Evolutionary conservation across 371 early-diverging fungal genomes (phyloP).

Genomic region (Actinomucor elegans): DNA sequence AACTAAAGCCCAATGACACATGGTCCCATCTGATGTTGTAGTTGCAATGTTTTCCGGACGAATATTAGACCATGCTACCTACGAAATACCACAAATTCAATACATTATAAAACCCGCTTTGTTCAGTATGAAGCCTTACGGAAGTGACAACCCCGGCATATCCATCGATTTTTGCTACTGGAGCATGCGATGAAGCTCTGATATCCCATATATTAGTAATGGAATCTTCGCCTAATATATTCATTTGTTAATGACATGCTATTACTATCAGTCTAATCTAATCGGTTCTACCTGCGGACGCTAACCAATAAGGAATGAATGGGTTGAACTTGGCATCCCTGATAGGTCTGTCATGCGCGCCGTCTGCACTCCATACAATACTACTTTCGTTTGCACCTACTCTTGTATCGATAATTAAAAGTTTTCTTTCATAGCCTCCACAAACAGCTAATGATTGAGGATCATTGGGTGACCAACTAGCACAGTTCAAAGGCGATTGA

Average conservation of each 20-base stretch:
- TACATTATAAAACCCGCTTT: neutral
- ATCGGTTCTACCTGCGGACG: conserved; percentile 53
- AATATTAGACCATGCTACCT: conserved; percentile 65
- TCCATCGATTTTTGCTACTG: conserved; percentile 58
- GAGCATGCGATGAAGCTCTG: conserved; percentile 48
- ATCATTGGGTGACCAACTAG: conserved; percentile 40
- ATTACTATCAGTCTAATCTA: too few species aligned
- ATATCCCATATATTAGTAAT: conserved; percentile 79
- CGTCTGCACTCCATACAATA: conserved; percentile 25
- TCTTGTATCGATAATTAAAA: conserved; percentile 32
- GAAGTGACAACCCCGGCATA: conserved; percentile 50
- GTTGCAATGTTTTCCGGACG: conserved; percentile 59
- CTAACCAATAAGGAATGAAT: conserved; percentile 83
- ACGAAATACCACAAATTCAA: too few species aligned
- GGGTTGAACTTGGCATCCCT: conserved; percentile 69
- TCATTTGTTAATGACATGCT: too few species aligned
- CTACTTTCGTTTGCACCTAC: neutral
- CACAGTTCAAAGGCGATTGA: conserved; percentile 14
- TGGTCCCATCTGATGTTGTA: conserved; percentile 49
- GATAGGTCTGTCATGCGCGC: conserved; percentile 46
- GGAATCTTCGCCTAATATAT: conserved; percentile 56
- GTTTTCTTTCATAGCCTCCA: conserved; percentile 20
- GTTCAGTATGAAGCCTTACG: conserved; percentile 20
- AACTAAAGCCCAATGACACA: conserved; percentile 50
- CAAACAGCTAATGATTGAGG: conserved; percentile 29